phyloP scores from a whole-genome alignment of 225 moss, liverwort and hornwort species.

The Ulota crispa region DNA sequence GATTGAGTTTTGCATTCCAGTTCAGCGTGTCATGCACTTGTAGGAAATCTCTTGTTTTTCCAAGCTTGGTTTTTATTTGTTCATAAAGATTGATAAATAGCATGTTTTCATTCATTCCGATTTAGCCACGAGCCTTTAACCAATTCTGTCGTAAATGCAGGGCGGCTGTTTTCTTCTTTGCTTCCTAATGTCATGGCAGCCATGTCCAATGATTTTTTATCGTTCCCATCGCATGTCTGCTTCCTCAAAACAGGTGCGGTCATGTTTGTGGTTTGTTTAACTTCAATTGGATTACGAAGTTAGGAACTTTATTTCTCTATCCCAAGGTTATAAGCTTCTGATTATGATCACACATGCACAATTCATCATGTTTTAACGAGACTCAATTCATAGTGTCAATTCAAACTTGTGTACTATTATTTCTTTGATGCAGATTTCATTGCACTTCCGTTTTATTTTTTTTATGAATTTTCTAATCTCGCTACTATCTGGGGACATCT shows the following conservation, averaged over 20 bases:
- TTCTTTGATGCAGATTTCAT: not conserved
- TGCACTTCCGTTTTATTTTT: not conserved
- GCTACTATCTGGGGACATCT: not conserved
- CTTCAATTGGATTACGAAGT: not conserved
- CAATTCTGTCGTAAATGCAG: constrained; percentile 49
- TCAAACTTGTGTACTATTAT: not conserved
- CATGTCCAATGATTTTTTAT: constrained; percentile 71
- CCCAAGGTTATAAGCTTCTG: not conserved
- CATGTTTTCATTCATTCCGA: not conserved
- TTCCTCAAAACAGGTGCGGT: constrained; percentile 83
- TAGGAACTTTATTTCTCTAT: not conserved
- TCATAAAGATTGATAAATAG: not conserved
- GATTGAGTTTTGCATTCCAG: not conserved
- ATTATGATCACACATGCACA: not conserved
- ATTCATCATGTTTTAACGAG: not conserved
- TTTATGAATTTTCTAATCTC: not conserved
- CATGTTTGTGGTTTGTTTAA: constrained; percentile 3
- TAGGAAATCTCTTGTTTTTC: not conserved
- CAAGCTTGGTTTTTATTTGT: not conserved
- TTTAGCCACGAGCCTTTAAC: constrained; percentile 5
- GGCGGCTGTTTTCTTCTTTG: constrained; percentile 67
- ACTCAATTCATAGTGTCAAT: not conserved
- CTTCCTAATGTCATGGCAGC: constrained; percentile 81
- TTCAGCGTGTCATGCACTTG: constrained; percentile 11
- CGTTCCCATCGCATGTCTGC: constrained; percentile 84